Evolutionary conservation across 2,329 filamentous ascomycete genomes (phyloP).

Genomic region (Neonectria magnoliae): DNA sequence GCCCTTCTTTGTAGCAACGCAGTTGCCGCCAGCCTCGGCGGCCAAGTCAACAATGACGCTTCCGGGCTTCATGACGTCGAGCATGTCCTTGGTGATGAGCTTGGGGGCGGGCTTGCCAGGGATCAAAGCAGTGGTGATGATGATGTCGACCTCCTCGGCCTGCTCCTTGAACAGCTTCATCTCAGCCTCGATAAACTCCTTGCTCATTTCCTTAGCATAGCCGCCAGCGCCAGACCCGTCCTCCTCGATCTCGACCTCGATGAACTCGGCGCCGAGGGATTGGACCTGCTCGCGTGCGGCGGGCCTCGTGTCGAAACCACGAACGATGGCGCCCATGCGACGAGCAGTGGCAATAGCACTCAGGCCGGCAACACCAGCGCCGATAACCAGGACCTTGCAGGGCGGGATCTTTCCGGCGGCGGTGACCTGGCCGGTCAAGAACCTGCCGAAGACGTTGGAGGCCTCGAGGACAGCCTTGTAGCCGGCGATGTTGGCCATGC

Average conservation of each 20-base stretch:
- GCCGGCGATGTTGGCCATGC: constrained; percentile 94
- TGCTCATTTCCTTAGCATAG: constrained; percentile 94
- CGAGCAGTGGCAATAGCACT: constrained; percentile 89
- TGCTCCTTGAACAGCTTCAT: constrained; percentile 94
- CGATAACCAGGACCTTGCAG: constrained; percentile 90
- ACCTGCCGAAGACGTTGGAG: constrained; percentile 88
- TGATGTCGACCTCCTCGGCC: constrained; percentile 87
- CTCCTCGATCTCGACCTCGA: constrained; percentile 86
- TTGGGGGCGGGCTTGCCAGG: constrained; percentile 85
- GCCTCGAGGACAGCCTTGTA: constrained; percentile 93
- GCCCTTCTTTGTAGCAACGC: constrained; percentile 81
- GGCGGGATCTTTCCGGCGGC: constrained; percentile 91
- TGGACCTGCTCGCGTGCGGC: constrained; percentile 90
- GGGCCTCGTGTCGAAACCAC: constrained; percentile 91
- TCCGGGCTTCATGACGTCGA: constrained; percentile 88
- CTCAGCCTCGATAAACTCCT: constrained; percentile 91
- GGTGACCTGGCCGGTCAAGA: constrained; percentile 88
- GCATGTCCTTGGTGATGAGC: constrained; percentile 82
- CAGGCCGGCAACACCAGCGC: constrained; percentile 87
- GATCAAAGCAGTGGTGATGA: constrained; percentile 92
- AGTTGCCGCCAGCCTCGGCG: constrained; percentile 88
- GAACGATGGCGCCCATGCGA: constrained; percentile 87
- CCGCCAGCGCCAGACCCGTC: constrained; percentile 86
- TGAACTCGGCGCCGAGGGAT: constrained; percentile 88
- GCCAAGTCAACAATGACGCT: constrained; percentile 90